phyloP scores from a whole-genome alignment of 306 rosid species.

The Cucurbita ficifolia region DNA sequence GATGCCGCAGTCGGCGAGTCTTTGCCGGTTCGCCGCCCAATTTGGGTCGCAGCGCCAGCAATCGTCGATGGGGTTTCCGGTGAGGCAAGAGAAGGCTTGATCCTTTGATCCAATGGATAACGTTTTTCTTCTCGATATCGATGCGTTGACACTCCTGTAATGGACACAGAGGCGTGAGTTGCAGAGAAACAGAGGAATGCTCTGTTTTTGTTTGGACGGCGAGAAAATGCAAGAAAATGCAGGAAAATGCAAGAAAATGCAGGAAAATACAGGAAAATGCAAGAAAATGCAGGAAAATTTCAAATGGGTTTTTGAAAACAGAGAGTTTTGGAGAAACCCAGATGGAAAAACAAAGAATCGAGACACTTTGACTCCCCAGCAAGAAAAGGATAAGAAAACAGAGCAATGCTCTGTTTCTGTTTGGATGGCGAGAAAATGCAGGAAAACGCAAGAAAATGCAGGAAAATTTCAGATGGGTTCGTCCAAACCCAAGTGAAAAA shows the following conservation, averaged over 20 bases:
- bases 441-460: not conserved
- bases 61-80: constrained; percentile 63
- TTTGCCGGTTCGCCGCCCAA: constrained; percentile 44
- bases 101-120: constrained; percentile 18
- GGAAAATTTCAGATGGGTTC: not conserved
- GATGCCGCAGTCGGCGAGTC: constrained; percentile 49
- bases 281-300: not conserved
- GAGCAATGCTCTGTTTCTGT: constrained; percentile 1
- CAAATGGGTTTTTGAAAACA: not conserved
- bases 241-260: not conserved
- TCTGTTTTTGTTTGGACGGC: constrained; percentile 6
- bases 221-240: constrained; percentile 1
- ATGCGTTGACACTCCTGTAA: constrained; percentile 41
- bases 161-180: not conserved
- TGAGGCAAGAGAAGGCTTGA: constrained; percentile 20
- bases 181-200: not conserved
- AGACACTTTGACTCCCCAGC: not conserved
- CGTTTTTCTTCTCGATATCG: constrained; percentile 26
- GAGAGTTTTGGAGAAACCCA: not conserved
- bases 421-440: constrained; percentile 1
- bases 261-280: too few relatives aligned
- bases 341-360: not conserved
- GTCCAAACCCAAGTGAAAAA: not conserved
- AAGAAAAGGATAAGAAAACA: not conserved
- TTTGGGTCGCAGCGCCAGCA: constrained; percentile 62